Base-by-base conservation (phyloP, 371 early-diverging fungal species). In the Mucor velutinosus region DNA sequence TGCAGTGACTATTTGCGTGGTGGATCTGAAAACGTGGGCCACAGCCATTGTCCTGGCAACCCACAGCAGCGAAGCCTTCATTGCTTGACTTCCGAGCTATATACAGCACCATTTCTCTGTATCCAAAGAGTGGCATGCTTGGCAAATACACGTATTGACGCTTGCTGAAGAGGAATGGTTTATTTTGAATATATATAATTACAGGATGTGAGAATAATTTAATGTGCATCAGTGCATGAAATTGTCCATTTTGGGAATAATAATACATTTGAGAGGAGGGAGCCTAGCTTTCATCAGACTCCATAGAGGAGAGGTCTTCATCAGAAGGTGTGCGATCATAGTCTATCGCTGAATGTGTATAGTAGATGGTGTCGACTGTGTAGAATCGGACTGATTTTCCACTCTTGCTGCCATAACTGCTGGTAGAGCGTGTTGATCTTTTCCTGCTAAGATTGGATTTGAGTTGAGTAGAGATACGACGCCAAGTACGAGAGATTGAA, bases 291-390 rank as follows among this genome's bases (percentile, higher is more conserved):
- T 58, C 45, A 47, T 57, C 45, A 23, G 64, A 43, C 33, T 63
- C 67, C 1, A 62, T 43, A 33, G 58, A 49, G 8, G 71, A 65
- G 2, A 68, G 55, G 4, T 69, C 69, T 25, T 77, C 74, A 37
- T 76, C 76, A 25, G 72, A 66, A 32, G 72, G 66, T 27, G 78
- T 64, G 21, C 81, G 78, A 61, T 81, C 81, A 41, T 81, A 81
- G 45, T 81, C 81, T 8, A 69, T 30, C 1, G 81, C 69, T 41
- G 78, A 78, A 51, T 81, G 81, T 11, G 81, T 81, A 64, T 78
- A 81, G 53, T 71, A 81, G 1, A 81, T 60, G 1, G 78, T 67
- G 41, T 81, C 78, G 6, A 77, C 61, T 2, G 70, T 58, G 27
- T 78, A 70, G 45, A 81, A 81, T 0, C 77, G 78, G 2, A 81